These are phyloP conservation scores for Xylaria digitata DNA, from an alignment of 2,329 filamentous ascomycete genomes.

Conservation along the genomic window DNA sequence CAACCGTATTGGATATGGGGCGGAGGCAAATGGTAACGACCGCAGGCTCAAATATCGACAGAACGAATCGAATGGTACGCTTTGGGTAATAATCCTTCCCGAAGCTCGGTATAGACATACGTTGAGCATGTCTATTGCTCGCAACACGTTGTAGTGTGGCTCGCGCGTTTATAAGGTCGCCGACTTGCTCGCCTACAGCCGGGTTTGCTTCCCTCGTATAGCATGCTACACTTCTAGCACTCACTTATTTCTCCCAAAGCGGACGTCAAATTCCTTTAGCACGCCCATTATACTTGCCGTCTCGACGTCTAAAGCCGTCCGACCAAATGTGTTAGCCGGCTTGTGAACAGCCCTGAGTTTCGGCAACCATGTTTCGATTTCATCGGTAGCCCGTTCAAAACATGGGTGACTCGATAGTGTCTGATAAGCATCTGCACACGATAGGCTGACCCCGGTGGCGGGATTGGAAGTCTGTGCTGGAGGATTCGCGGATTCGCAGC, in stretches of 20 bases:
- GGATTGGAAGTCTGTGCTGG: constrained; percentile 45
- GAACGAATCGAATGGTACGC: constrained; percentile 14
- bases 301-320: constrained; percentile 79
- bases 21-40: background rate
- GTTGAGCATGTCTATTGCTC: constrained; percentile 4
- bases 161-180: background rate
- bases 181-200: background rate
- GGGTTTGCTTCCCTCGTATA: background rate
- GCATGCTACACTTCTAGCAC: constrained; percentile 32
- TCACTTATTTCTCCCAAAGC: constrained; percentile 67
- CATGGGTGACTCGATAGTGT: constrained; percentile 81
- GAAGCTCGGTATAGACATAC: constrained; percentile 3
- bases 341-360: constrained; percentile 72
- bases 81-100: constrained; percentile 10
- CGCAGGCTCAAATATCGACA: background rate
- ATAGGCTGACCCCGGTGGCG: constrained; percentile 66
- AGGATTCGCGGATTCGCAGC: constrained; percentile 66
- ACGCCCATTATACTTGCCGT: constrained; percentile 87
- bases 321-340: constrained; percentile 52
- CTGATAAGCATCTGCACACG: constrained; percentile 82
- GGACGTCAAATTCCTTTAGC: constrained; percentile 81
- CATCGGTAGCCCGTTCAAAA: constrained; percentile 78
- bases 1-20: background rate
- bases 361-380: constrained; percentile 80
- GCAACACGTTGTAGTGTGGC: constrained; percentile 5